Conservation (phyloP, 495 filamentous ascomycete genomes). For the Hypoxylon lienhwacheense region DNA sequence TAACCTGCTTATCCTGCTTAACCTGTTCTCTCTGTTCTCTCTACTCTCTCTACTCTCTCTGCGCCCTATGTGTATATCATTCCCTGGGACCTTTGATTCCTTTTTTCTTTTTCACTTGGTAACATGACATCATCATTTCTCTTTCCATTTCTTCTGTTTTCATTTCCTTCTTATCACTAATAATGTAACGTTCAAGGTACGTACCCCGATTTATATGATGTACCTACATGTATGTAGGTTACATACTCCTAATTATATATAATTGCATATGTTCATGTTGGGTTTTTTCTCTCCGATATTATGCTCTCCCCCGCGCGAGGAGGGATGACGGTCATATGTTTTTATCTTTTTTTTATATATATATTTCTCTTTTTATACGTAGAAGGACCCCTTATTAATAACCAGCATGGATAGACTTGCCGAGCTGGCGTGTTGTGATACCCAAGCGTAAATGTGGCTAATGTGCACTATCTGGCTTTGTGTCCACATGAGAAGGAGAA, state of each 20-base stretch:
- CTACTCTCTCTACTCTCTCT: too few relatives aligned
- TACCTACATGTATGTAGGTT: too few relatives aligned
- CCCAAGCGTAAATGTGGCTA: slow-evolving; percentile 25
- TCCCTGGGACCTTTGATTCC: slow-evolving; percentile 12
- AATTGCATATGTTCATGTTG: too few relatives aligned
- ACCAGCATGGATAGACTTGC: slow-evolving; percentile 26
- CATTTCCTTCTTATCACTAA: slow-evolving; percentile 8
- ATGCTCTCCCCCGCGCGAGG: slow-evolving; percentile 1
- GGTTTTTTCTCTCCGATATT: slow-evolving; percentile 6
- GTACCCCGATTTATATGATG: too few relatives aligned
- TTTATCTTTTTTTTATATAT: too few relatives aligned
- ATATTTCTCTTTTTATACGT: too few relatives aligned
- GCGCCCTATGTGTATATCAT: too few relatives aligned
- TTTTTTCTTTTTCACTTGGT: too few relatives aligned
- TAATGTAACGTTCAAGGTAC: slow-evolving; percentile 1
- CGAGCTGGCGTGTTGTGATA: slow-evolving; percentile 28
- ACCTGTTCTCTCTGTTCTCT: too few relatives aligned
- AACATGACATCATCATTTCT: slow-evolving; percentile 28
- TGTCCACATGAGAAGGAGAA: slow-evolving; percentile 19
- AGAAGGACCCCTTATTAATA: too few relatives aligned
- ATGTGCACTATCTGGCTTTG: slow-evolving; percentile 24
- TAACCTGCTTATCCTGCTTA: slow-evolving; percentile 22
- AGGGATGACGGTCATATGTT: too few relatives aligned
- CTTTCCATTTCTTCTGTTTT: slow-evolving; percentile 21
- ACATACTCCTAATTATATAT: too few relatives aligned